These are phyloP conservation scores for Candida ortonii DNA, from an alignment of 805 yeast genomes.

Conservation along the genomic window DNA sequence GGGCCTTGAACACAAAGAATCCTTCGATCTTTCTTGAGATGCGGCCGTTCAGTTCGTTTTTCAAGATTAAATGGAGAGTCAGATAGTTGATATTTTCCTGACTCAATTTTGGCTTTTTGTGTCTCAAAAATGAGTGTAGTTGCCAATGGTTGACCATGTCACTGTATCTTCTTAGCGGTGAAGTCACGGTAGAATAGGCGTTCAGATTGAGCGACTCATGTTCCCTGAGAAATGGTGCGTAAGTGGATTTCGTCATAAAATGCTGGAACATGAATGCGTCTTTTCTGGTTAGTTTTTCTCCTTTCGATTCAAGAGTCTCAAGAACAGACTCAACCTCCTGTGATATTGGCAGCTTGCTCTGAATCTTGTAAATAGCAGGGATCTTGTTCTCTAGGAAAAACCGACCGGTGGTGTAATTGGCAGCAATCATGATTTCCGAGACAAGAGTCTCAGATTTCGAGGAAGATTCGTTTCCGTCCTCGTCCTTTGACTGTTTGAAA, in stretches of 20 bases:
- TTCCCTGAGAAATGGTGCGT: constrained; percentile 40
- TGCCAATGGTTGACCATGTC: constrained; percentile 84
- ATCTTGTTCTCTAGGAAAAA: constrained; percentile 42
- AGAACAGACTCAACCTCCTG: constrained; percentile 19
- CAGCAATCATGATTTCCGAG: constrained; percentile 79
- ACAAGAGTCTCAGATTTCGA: constrained; percentile 63
- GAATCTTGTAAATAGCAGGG: constrained; percentile 50
- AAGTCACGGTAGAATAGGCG: constrained; percentile 72
- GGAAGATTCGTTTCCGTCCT: constrained; percentile 9
- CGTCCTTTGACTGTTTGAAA: constrained; percentile 19
- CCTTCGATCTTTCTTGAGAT: constrained; percentile 24
- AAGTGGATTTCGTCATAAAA: constrained; percentile 51
- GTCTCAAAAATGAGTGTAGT: constrained; percentile 43
- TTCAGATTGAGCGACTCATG: constrained; percentile 67
- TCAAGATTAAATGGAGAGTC: constrained; percentile 42
- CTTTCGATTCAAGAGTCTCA: constrained; percentile 22
- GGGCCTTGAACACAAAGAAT: constrained; percentile 32
- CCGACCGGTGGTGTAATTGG: constrained; percentile 60
- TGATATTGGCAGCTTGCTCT: constrained; percentile 24
- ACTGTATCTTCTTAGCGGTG: constrained; percentile 82
- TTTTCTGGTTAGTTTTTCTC: constrained; percentile 29
- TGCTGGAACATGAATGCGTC: constrained; percentile 44
- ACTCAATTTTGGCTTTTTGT: constrained; percentile 30
- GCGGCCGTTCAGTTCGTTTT: constrained; percentile 38
- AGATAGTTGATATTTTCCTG: constrained; percentile 35